Base-by-base conservation (phyloP, 2,329 filamentous ascomycete species). In the Didymellaceae sp. region DNA sequence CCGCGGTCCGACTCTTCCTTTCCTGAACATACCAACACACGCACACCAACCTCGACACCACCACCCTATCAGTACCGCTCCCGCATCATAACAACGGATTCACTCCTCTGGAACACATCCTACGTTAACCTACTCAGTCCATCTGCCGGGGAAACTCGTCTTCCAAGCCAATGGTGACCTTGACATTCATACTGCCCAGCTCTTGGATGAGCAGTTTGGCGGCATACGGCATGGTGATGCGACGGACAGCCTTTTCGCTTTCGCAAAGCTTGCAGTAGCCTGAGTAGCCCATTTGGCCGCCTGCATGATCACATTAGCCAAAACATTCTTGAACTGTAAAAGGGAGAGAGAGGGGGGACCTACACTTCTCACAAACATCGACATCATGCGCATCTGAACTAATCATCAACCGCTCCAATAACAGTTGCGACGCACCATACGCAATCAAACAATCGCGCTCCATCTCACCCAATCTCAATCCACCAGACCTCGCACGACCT, bases 101-200 rank as follows among this genome's bases (percentile, higher is more conserved):
- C n/a, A n/a, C n/a, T n/a, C n/a, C n/a, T n/a, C n/a, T n/a, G n/a
- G n/a, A n/a, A n/a, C n/a, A n/a, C n/a, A 24, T 8, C 8, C 5
- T 14, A 13, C 34, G 20, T 16, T 20, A 1, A 6, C 5, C 7
- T n/a, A 3, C 35, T 22, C 37, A 52, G 4, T 52, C 48, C 25
- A 52, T 6, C 13, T 46, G 31, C 16, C 48, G 26, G 4, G 42
- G 42, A 73, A 99, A 99, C 76, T 97, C 91, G 70, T 99, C 94
- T 66, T 91, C 91, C 59, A 99, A 77, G 78, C 93, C 90, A 75
- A 99, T 79, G 50, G 89, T 82, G 52, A 96, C 93, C 55, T 92
- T 89, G n/a, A 99, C 91, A 73, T 99, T 99, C 94, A 99, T 99
- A 73, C 91, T 96, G 68, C 96, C 87, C 66, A 99, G 76, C 77